A percentile compares a stretch with the other conserved stretches of the same genome.
Conservation (phyloP, 2,329 filamentous ascomycete species). For the Phialophora expanda region DNA sequence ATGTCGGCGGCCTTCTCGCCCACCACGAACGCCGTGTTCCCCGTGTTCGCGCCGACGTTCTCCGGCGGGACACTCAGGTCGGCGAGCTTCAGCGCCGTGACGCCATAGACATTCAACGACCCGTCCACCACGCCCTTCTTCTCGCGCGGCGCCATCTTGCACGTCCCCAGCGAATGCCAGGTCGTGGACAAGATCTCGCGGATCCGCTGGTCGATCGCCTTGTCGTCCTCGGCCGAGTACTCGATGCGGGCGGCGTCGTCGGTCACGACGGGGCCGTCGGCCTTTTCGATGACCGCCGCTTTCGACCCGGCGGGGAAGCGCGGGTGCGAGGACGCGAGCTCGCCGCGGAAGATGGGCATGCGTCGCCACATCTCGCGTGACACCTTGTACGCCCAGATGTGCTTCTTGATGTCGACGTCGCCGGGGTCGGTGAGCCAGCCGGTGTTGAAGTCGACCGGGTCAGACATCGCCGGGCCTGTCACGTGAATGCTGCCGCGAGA, state of each 20-base stretch:
- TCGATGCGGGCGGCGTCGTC: constrained; percentile 48
- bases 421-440: constrained; percentile 62
- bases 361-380: constrained; percentile 66
- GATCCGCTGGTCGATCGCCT: constrained; percentile 49
- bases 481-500: constrained; percentile 68
- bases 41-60: constrained; percentile 53
- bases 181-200: constrained; percentile 31
- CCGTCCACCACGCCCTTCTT: constrained; percentile 53
- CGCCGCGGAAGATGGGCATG: constrained; percentile 57
- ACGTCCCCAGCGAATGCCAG: constrained; percentile 44
- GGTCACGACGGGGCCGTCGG: constrained; percentile 36
- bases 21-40: constrained; percentile 54
- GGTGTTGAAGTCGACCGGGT: constrained; percentile 59
- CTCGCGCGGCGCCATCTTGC: constrained; percentile 53
- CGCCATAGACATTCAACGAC: constrained; percentile 52
- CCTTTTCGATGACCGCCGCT: constrained; percentile 37
- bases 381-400: constrained; percentile 69
- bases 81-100: constrained; percentile 49
- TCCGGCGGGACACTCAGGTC: constrained; percentile 34
- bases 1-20: constrained; percentile 51
- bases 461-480: constrained; percentile 44
- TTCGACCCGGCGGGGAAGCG: constrained; percentile 44
- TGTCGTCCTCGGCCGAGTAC: constrained; percentile 57
- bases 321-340: constrained; percentile 48
- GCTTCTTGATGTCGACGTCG: constrained; percentile 65